These are phyloP conservation scores for Wickerhamiella lipophila DNA, from an alignment of 805 yeast genomes.

Conservation along the genomic window DNA sequence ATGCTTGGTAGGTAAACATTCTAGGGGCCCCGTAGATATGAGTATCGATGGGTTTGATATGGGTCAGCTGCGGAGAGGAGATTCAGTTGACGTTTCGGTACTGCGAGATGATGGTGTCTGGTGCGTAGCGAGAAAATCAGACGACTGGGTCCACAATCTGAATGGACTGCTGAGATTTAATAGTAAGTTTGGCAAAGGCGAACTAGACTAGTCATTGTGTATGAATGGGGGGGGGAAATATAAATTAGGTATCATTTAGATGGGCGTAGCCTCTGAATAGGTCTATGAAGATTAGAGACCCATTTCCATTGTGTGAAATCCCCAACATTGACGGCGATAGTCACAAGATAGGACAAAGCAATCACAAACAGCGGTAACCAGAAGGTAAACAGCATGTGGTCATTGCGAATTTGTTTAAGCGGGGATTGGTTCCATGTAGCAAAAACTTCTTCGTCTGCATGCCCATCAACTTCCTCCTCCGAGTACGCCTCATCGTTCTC, in stretches of 20 bases:
- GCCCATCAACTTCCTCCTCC: conserved; percentile 8
- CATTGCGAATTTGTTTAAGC: conserved; percentile 44
- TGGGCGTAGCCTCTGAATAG: conserved; percentile 2
- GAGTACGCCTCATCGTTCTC: background rate
- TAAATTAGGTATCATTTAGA: background rate
- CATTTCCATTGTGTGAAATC: conserved; percentile 7
- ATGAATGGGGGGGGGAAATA: background rate
- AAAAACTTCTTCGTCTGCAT: conserved; percentile 17
- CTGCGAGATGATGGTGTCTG: conserved; percentile 47
- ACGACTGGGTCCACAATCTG: conserved; percentile 87
- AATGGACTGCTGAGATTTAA: conserved; percentile 84
- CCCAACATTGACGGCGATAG: conserved; percentile 8
- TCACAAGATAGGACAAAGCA: conserved; percentile 14
- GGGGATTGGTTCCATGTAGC: conserved; percentile 29
- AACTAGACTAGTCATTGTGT: background rate
- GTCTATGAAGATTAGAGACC: background rate
- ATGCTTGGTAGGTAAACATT: conserved; percentile 24
- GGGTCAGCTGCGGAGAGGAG: conserved; percentile 55
- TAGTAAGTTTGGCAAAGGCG: conserved; percentile 48
- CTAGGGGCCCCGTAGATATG: conserved; percentile 37
- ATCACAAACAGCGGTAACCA: conserved; percentile 69
- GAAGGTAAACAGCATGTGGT: conserved; percentile 74
- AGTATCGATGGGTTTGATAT: conserved; percentile 79
- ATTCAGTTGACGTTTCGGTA: conserved; percentile 27
- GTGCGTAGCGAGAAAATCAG: conserved; percentile 71